A percentile compares a stretch with the other conserved stretches of the same genome.
Conservation (phyloP, 768 basidiomycete genomes). For the Macrocybe gigantea region DNA sequence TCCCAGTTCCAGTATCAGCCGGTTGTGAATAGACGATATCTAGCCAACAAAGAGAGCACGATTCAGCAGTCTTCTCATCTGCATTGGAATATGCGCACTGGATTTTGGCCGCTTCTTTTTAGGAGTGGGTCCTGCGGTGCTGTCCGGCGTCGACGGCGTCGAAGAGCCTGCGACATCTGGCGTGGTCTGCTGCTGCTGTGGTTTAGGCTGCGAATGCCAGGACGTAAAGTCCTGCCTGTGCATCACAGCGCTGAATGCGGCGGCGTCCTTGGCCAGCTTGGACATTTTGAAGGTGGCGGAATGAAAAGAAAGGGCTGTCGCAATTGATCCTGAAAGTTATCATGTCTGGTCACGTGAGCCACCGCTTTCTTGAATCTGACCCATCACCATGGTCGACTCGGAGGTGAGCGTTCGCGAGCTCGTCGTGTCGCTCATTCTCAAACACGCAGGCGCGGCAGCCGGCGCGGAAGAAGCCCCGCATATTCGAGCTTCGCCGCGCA, state of each 20-base stretch:
- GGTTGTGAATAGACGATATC: constrained; percentile 85
- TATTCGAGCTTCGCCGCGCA: constrained; percentile 7
- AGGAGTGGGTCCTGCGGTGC: constrained; percentile 24
- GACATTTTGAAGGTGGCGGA: constrained; percentile 44
- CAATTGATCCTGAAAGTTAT: constrained; percentile 3
- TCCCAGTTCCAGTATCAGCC: constrained; percentile 76
- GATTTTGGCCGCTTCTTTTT: constrained; percentile 64
- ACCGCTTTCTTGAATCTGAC: constrained; percentile 6
- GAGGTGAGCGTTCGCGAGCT: too few relatives aligned
- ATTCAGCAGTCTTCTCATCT: constrained; percentile 10
- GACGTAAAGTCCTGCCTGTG: constrained; percentile 65
- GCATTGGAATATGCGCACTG: constrained; percentile 35
- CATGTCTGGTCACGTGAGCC: constrained; percentile 8
- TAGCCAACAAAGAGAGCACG: constrained; percentile 16
- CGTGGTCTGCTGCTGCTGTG: constrained; percentile 18
- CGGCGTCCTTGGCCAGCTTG: constrained; percentile 61
- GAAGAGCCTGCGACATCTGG: not conserved
- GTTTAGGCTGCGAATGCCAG: constrained; percentile 66
- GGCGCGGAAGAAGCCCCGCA: constrained; percentile 12
- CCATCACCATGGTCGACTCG: too few relatives aligned
- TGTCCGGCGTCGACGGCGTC: constrained; percentile 1
- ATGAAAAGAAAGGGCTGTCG: constrained; percentile 4
- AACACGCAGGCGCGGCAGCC: not conserved
- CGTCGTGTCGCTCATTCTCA: too few relatives aligned
- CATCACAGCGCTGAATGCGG: constrained; percentile 62